Conservation (phyloP, 2,329 filamentous ascomycete species). For the Pochonia chlamydosporia region DNA sequence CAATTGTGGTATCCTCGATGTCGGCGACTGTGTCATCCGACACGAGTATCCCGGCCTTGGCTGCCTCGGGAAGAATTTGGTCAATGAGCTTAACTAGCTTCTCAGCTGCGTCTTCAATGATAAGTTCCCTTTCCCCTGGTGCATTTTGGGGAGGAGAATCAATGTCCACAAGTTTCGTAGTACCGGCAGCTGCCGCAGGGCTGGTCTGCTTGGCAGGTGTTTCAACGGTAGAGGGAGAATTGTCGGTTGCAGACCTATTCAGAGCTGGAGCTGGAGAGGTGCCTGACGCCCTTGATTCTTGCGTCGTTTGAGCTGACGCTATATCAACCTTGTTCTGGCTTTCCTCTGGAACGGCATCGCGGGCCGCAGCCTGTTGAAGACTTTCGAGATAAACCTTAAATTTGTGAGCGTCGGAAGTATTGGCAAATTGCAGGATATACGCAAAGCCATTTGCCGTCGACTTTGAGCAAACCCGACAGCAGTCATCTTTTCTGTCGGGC, state of each 20-base stretch:
- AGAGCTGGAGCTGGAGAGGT: too few relatives aligned
- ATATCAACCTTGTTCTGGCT: neutral
- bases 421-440: conserved; percentile 15
- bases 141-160: neutral
- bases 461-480: conserved; percentile 14
- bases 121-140: neutral
- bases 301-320: neutral
- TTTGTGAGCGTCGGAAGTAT: conserved; percentile 8
- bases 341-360: neutral
- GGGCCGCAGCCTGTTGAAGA: conserved; percentile 9
- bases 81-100: conserved; percentile 12
- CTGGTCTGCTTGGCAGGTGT: neutral
- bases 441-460: neutral
- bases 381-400: conserved; percentile 11
- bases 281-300: too few relatives aligned
- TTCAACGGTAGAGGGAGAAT: neutral
- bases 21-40: conserved; percentile 11
- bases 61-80: conserved; percentile 12
- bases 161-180: conserved; percentile 5
- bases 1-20: conserved; percentile 20
- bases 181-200: neutral
- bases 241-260: neutral
- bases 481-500: conserved; percentile 13
- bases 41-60: conserved; percentile 6
- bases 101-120: conserved; percentile 12